phyloP scores from a whole-genome alignment of 768 basidiomycete species.

The Inosperma sp. region DNA sequence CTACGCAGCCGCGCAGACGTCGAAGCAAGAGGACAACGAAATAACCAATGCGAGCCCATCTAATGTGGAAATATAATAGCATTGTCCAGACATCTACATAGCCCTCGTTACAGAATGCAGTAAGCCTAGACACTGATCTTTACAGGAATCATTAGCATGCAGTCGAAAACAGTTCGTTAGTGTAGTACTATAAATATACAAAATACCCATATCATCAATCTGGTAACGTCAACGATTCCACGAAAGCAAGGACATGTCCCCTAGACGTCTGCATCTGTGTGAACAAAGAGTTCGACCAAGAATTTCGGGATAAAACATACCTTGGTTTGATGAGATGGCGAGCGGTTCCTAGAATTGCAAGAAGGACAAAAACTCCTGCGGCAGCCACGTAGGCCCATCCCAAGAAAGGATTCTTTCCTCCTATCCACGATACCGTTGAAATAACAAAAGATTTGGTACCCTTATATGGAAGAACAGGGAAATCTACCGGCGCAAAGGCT shows the following conservation, averaged over 20 bases:
- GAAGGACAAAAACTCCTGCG: slow-evolving; percentile 78
- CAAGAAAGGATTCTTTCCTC: slow-evolving; percentile 96
- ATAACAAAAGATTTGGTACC: slow-evolving; percentile 97
- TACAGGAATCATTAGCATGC: slow-evolving; percentile 25
- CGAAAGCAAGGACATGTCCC: slow-evolving; percentile 82
- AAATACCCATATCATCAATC: slow-evolving; percentile 8
- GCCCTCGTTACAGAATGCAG: too few relatives aligned
- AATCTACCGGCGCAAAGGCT: slow-evolving; percentile 47
- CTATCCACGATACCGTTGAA: slow-evolving; percentile 97
- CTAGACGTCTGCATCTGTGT: slow-evolving; percentile 54
- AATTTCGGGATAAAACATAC: slow-evolving; percentile 35
- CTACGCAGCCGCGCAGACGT: slow-evolving; percentile 30
- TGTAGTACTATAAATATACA: slow-evolving; percentile 25
- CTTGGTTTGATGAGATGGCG: slow-evolving; percentile 92
- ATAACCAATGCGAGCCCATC: too few relatives aligned
- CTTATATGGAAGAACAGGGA: slow-evolving; percentile 83
- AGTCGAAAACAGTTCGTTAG: slow-evolving; percentile 18
- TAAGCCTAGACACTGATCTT: slow-evolving; percentile 10
- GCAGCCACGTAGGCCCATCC: slow-evolving; percentile 97
- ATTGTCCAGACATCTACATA: neutral
- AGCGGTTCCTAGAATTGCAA: slow-evolving; percentile 85
- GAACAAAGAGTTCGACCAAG: slow-evolving; percentile 5
- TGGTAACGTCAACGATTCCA: slow-evolving; percentile 63
- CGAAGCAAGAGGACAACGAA: neutral
- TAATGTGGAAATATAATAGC: neutral